These are phyloP conservation scores for Podila horticola DNA, from an alignment of 192 early-diverging fungal genomes.

Conservation along the genomic window DNA sequence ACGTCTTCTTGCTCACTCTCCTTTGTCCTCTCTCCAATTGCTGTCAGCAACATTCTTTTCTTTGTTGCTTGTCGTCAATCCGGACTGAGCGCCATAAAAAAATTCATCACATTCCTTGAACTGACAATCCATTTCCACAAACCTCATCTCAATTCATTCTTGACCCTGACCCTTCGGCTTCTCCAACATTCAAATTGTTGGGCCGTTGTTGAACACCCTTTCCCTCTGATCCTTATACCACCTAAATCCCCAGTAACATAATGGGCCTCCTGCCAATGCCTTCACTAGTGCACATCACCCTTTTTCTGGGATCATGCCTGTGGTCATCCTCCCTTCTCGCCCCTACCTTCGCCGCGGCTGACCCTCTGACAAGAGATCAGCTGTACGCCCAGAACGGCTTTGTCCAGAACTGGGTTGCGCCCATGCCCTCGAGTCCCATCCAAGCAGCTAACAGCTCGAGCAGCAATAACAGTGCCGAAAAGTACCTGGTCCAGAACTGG, in stretches of 20 bases:
- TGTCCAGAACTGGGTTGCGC: constrained; percentile 52
- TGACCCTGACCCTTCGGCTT: too few species aligned
- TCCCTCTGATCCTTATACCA: background rate
- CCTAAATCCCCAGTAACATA: too few species aligned
- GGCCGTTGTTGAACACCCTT: background rate
- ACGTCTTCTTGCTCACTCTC: background rate
- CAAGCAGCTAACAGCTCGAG: background rate
- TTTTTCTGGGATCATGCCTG: constrained; percentile 19
- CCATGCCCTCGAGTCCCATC: constrained; percentile 36
- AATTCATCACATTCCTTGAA: too few species aligned
- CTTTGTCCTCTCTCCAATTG: background rate
- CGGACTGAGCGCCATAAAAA: too few species aligned
- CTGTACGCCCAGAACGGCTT: constrained; percentile 33
- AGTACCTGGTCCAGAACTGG: constrained; percentile 35
- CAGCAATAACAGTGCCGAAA: constrained; percentile 14
- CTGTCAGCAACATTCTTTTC: too few species aligned
- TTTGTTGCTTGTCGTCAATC: too few species aligned
- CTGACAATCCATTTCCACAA: too few species aligned
- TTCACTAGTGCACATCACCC: background rate
- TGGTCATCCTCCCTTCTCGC: constrained; percentile 4
- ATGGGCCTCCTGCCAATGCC: background rate
- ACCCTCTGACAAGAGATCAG: constrained; percentile 30
- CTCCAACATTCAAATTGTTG: too few species aligned
- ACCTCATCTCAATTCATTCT: too few species aligned
- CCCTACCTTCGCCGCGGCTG: constrained; percentile 2